Conservation (phyloP, 371 early-diverging fungal genomes). For the Mucor circinelloides region DNA sequence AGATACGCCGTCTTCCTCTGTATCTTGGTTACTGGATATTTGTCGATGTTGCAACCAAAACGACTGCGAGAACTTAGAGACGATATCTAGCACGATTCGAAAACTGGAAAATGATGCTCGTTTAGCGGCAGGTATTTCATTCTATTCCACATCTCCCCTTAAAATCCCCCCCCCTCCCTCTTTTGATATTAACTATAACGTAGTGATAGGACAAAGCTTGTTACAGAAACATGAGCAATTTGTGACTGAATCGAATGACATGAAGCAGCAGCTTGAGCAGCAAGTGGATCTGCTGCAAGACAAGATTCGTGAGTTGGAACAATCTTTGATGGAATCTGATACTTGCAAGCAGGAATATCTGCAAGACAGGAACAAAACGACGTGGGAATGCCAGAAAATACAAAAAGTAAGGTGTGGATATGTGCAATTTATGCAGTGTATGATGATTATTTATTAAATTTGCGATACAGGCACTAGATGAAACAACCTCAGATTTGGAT, state of each 20-base stretch:
- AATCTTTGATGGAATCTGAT: constrained; percentile 37
- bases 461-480: constrained; percentile 31
- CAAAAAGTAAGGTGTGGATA: constrained; percentile 38
- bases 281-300: constrained; percentile 38
- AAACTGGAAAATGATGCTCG: constrained; percentile 47
- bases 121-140: constrained; percentile 46
- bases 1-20: constrained; percentile 25
- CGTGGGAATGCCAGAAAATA: constrained; percentile 45
- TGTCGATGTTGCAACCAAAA: constrained; percentile 42
- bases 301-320: constrained; percentile 31
- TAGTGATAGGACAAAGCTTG: constrained; percentile 51
- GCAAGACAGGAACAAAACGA: constrained; percentile 29
- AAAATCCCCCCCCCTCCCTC: background rate
- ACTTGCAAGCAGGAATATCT: constrained; percentile 26
- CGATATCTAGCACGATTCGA: constrained; percentile 29
- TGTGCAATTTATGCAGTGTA: background rate
- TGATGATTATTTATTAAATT: background rate
- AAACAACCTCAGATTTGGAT: constrained; percentile 41
- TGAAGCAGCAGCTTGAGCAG: constrained; percentile 30
- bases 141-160: background rate
- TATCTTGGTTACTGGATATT: constrained; percentile 16
- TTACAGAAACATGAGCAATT: constrained; percentile 46
- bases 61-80: constrained; percentile 35
- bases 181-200: background rate
- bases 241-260: constrained; percentile 32